Base-by-base conservation (phyloP, 1,284 basidiomycete species). In the Fomes fomentarius region DNA sequence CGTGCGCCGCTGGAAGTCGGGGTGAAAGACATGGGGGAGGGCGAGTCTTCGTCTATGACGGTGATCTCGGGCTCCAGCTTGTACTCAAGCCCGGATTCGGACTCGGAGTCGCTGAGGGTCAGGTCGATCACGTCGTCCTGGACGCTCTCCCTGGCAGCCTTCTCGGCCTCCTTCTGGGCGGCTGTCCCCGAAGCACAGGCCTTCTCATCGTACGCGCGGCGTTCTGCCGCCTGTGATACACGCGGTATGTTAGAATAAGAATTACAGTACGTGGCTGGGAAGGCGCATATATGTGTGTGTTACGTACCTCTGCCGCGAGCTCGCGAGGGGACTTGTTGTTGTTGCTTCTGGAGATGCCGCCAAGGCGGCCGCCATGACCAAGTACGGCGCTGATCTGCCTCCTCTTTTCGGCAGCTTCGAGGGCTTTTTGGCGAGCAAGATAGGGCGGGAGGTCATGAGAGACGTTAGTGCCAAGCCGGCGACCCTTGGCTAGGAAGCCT, bases 391-490 rank as follows among this genome's bases (percentile, higher is more conserved):
- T 74, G 10, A 76, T 61, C 48, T 77, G 74, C 49, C 76, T 72
- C 50, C 91, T 74, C 68, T 83, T 87, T 74, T 94, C 90, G 0
- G 92, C 91, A 3, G 90, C 89, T 63, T 85, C 85, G 3, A 93
- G 72, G 10, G 89, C 91, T 54, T 83, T 85, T 42, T 73, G 67
- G 11, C 82, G 80, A 3, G 86, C 90, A 17, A 87, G 61, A 63
- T 88, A 78, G 25, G 80, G 79, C 1, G 89, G 82, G 0, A 90
- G 64, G 64, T 89, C 76, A 62, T 88, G 88, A 1, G 84, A 83
- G 15, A 83, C 66, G 37, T 79, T 77, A 4, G 71, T 70, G 5
- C 92, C 89, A 0, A 96, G 68, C 25, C 84, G 74, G 11, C 77
- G 75, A 0, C 94, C 94, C 17, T 78, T 73, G 12, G 87, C 79